These are phyloP conservation scores for Linnemannia exigua DNA, from an alignment of 192 early-diverging fungal genomes.

Conservation along the genomic window DNA sequence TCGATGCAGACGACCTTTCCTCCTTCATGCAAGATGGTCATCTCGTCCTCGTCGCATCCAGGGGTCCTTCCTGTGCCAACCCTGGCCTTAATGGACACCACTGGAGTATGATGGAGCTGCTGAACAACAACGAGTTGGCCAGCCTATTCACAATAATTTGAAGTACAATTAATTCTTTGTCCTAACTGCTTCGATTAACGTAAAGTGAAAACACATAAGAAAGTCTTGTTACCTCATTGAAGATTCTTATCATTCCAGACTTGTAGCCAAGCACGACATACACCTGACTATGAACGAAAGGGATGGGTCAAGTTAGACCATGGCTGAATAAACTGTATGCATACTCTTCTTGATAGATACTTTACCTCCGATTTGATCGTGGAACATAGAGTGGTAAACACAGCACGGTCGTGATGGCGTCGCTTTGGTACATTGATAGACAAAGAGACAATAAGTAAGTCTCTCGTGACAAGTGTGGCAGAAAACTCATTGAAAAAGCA, in stretches of 20 bases:
- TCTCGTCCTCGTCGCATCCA: conserved; percentile 66
- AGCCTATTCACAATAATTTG: conserved; percentile 32
- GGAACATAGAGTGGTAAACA: conserved; percentile 68
- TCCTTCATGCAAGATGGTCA: conserved; percentile 64
- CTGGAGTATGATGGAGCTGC: conserved; percentile 61
- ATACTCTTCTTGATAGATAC: background rate
- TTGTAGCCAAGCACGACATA: conserved; percentile 68
- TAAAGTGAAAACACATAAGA: background rate
- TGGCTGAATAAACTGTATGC: background rate
- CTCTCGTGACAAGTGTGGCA: background rate
- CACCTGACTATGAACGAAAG: conserved; percentile 53
- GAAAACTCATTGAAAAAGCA: background rate
- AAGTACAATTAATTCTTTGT: background rate
- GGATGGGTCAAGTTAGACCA: background rate
- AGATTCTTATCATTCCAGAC: conserved; percentile 68
- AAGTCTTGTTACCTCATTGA: conserved; percentile 61
- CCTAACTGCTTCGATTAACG: background rate
- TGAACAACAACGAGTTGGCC: conserved; percentile 64
- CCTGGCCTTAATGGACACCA: conserved; percentile 64
- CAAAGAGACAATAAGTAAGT: background rate
- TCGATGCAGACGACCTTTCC: conserved; percentile 69
- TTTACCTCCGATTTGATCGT: conserved; percentile 60
- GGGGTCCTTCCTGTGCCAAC: conserved; percentile 48
- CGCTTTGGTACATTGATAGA: conserved; percentile 31
- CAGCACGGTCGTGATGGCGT: conserved; percentile 63